These are phyloP conservation scores for Aureoboletus auriporus DNA, from an alignment of 768 basidiomycete genomes.

Conservation along the genomic window DNA sequence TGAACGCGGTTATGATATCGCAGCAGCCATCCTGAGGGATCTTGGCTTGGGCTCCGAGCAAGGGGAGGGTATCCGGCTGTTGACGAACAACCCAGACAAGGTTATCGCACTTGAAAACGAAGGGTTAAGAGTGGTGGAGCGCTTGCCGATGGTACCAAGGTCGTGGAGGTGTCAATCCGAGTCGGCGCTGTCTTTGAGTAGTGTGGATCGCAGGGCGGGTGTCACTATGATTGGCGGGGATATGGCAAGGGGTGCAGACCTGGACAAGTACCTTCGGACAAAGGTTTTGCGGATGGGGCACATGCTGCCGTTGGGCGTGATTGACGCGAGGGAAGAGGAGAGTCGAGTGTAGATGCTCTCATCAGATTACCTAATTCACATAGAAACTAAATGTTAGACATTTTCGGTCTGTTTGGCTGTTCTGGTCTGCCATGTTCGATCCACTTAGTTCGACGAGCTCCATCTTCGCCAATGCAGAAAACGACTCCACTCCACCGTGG, in stretches of 20 bases:
- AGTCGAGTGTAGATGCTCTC: background rate
- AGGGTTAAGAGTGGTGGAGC: conserved; percentile 72
- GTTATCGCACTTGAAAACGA: conserved; percentile 83
- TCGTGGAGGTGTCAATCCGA: conserved; percentile 57
- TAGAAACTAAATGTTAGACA: too few relatives aligned
- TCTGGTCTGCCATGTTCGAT: conserved; percentile 53
- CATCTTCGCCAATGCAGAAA: conserved; percentile 49
- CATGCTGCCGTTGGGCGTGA: conserved; percentile 56
- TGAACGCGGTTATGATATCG: conserved; percentile 89
- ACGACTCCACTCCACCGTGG: conserved; percentile 59
- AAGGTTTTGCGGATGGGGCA: conserved; percentile 99
- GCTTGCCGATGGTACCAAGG: conserved; percentile 92
- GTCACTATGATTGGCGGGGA: conserved; percentile 81
- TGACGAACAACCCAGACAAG: conserved; percentile 99
- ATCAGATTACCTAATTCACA: conserved; percentile 15
- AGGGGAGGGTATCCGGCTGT: conserved; percentile 62
- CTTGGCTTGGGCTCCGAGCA: conserved; percentile 63
- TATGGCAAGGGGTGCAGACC: conserved; percentile 72
- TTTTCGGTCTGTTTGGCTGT: too few relatives aligned
- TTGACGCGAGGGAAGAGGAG: conserved; percentile 7
- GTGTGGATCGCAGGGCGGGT: conserved; percentile 43
- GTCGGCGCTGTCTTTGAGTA: conserved; percentile 7
- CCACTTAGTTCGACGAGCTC: conserved; percentile 58
- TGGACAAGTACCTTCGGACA: conserved; percentile 93
- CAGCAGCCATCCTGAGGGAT: conserved; percentile 85